Evolutionary conservation across 108 stramenopile species (phyloP), one percentile per base, ranked within the genome.

Genomic region (Cyclostephanos invisitatus): DNA sequence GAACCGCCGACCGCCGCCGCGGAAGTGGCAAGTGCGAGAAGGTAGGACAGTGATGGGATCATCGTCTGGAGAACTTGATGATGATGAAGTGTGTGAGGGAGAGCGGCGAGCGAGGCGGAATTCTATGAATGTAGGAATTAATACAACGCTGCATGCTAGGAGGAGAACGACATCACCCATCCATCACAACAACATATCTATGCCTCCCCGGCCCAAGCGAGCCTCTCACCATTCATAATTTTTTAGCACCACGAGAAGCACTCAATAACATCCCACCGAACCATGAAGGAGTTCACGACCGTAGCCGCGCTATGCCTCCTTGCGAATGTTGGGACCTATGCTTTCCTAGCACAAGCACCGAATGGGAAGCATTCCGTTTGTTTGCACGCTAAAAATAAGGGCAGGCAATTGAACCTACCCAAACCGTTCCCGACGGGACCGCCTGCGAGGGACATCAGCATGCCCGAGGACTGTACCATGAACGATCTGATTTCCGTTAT

Each of bases 401-500:
- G 36, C 20, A 61, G 60, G 20, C 36, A 28, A 37, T 36, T 37
- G n/a, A 61, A 38, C 36, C 15, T 42, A 42, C 32, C 60, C 9
- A 61, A 61, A 37, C 60, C 60, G n/a, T 61, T 61, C 8, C 60
- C 60, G 37, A 18, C 60, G 21, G 60, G 60, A 42, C n/a, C 29
- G 36, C 37, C 60, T 20, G 28, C 60, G 7, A 9, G 22, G 36
- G 60, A 61, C 37, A 61, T 61, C 60, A 61, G 60, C 20, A 36
- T 61, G n/a, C 60, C 60, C 7, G 32, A 28, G 10, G 60, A 61
- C 20, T 61, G 60, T 10, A 37, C 60, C 2, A 64, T 64, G 72
- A 28, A 42, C 37, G 40, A 73, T 40, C 7, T 73, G n/a, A 64
- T 73, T 64, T 54, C 40, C 0, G 40, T 73, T 3, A 48, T 73